Base-by-base conservation (phyloP, 2,329 filamentous ascomycete species). In the Neonectria faginata region DNA sequence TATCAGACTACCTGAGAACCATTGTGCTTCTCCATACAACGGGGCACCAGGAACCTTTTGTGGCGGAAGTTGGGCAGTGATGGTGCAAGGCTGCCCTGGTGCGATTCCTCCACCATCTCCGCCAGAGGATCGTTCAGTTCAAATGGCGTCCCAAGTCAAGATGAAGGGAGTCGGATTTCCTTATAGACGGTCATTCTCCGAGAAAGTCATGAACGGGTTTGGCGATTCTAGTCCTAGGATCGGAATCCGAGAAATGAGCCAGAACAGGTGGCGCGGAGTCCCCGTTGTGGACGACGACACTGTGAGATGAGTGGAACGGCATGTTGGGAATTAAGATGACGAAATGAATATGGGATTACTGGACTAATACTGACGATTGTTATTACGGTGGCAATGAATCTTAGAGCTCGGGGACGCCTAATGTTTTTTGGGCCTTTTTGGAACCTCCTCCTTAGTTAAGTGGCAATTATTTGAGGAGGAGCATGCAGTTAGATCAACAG, bases 11-110 rank as follows among this genome's bases (percentile, higher is more conserved):
- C 73, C 74, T 3, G 71, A 74, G 25, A 65, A 51, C 5, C 70
- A 66, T 22, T 77, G 74, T 33, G 62, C 65, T 31, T 68, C 63
- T 18, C 56, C 67, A 3, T 76, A 72, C 44, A 64, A 68, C 44
- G 70, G 67, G 1, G 44, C 65, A 10, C 48, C 41, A 4, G 61
- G 50, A 14, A 60, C 67, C 12, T 60, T 58, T 14, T 75, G 74
- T 50, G 74, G 74, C 14, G 74, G 74, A 14, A 64, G 50, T n/a
- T 76, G 74, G 74, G 67, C 70, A 5, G 56, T 76, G 7, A 69
- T 70, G 6, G 67, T 75, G 7, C 72, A 67, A 22, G 51, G 53
- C 20, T 62, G 60, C 36, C 27, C 64, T 20, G 50, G 62, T 4
- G 27, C 53, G 22, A 31, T 29, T 4, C 29, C 50, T 14, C 22